Evolutionary conservation across 1,284 basidiomycete species (phyloP), one percentile per base, ranked within the genome.

Genomic region (Schizophyllum amplum): DNA sequence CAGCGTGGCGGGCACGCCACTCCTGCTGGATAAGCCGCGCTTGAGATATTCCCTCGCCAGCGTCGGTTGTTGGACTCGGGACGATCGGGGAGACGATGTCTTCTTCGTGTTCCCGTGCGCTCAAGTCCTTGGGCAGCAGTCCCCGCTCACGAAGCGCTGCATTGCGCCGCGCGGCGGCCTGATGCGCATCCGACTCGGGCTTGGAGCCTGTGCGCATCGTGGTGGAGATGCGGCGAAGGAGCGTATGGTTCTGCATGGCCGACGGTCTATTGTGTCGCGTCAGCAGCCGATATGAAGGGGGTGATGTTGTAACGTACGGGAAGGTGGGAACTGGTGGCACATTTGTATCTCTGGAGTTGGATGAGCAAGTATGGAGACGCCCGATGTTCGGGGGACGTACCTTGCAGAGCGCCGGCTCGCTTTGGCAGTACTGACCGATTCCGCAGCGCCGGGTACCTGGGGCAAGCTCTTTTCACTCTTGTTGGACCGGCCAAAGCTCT

Each of bases 121-220:
- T 42, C 7, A 42, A 17, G 7, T 42, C 33, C 33, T 42, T 42
- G 33, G 81, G 81, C 1, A 78, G 68, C 26, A 83, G 68, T 0
- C 81, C 81, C 26, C 80, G 75, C 62, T 75, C 81, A 4, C 81
- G 73, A 20, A 83, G 71, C 1, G 81, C 81, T 9, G 78, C 80
- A 53, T 81, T 76, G 6, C 81, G 71, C 13, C 33, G 33, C 33
- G 33, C 33, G 7, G 17, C 33, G 33, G 33, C 33, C 13, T 42
- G 33, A 13, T 9, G 33, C 13, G 11, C 33, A 13, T 42, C 33
- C 17, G 33, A 17, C 33, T 42, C 33, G 13, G 33, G 17, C 33
- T 42, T 42, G 17, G 33, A 42, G 33, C 33, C 33, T 9, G 33
- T 13, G 11, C 33, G 33, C 13, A 42, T 9, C 33, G 33, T 42